Evolutionary conservation across 78 protist species (phyloP).

Genomic region (Dictyostelium capitatum): DNA sequence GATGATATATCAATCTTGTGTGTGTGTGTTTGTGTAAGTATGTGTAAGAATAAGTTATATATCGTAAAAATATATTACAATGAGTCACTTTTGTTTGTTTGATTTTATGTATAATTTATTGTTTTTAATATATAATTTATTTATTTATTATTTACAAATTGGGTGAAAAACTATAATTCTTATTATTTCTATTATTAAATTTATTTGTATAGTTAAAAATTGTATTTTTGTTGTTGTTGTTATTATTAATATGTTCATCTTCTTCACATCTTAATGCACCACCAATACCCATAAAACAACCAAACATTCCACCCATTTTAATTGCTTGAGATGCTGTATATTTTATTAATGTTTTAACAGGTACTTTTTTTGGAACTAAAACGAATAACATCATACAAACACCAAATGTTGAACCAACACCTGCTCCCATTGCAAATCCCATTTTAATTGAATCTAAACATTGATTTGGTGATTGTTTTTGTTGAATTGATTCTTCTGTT

Average conservation of each 20-base stretch:
- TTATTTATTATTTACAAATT: not conserved
- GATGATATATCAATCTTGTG: too few relatives aligned
- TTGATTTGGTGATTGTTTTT: not conserved
- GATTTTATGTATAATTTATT: not conserved
- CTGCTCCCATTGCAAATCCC: slow-evolving; percentile 53
- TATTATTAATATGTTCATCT: not conserved
- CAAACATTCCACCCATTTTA: slow-evolving; percentile 36
- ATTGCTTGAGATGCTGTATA: not conserved
- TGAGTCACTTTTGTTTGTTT: too few relatives aligned
- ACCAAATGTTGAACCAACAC: slow-evolving; percentile 62
- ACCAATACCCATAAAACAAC: slow-evolving; percentile 67
- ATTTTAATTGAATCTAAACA: slow-evolving; percentile 2
- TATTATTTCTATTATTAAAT: not conserved
- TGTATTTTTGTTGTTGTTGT: slow-evolving; percentile 9
- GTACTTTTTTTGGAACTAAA: too few relatives aligned
- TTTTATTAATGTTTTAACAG: not conserved
- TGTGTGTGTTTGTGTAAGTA: too few relatives aligned
- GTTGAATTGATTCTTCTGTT: not conserved
- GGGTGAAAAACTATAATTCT: not conserved
- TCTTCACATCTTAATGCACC: slow-evolving; percentile 51
- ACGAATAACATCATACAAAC: not conserved
- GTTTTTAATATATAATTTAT: not conserved
- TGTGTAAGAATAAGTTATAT: too few relatives aligned
- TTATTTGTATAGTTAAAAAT: too few relatives aligned
- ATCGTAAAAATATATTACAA: too few relatives aligned